These are phyloP conservation scores for Akanthomyces lecanii DNA, from an alignment of 2,329 filamentous ascomycete genomes.

Conservation along the genomic window DNA sequence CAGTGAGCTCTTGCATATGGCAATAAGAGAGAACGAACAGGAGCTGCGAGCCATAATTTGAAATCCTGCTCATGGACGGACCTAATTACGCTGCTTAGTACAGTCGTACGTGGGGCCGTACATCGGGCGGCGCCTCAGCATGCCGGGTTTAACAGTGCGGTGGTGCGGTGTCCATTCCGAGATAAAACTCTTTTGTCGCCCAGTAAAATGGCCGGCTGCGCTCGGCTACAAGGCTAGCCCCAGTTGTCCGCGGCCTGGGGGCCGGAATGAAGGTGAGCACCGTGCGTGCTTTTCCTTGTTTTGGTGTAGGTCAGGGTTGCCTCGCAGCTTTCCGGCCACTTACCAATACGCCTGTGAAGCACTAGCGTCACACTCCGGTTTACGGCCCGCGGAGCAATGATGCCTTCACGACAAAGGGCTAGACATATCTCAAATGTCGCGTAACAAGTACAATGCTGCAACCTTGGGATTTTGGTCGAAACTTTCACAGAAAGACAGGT, in stretches of 20 bases:
- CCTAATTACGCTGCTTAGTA: not conserved
- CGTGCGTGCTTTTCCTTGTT: not conserved
- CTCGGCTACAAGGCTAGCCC: not conserved
- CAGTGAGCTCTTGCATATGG: not conserved
- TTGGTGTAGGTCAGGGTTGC: too few species aligned
- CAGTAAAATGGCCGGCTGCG: not conserved
- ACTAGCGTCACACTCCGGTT: not conserved
- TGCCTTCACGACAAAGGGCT: not conserved
- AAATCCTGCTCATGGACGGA: not conserved
- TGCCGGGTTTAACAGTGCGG: not conserved
- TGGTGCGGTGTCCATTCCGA: not conserved
- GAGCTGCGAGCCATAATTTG: not conserved
- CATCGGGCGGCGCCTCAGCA: not conserved
- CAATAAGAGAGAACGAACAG: not conserved
- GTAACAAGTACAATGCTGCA: not conserved
- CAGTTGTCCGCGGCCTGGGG: not conserved
- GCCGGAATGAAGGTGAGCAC: not conserved
- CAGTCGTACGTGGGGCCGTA: not conserved
- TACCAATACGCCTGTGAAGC: not conserved
- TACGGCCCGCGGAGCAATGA: not conserved
- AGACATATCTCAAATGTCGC: not conserved
- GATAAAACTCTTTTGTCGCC: not conserved
- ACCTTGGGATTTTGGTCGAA: not conserved
- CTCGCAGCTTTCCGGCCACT: not conserved
- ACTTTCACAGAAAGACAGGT: not conserved